Evolutionary conservation across 129 eudicot genomes (phyloP).

Genomic region (Mikania micrantha): DNA sequence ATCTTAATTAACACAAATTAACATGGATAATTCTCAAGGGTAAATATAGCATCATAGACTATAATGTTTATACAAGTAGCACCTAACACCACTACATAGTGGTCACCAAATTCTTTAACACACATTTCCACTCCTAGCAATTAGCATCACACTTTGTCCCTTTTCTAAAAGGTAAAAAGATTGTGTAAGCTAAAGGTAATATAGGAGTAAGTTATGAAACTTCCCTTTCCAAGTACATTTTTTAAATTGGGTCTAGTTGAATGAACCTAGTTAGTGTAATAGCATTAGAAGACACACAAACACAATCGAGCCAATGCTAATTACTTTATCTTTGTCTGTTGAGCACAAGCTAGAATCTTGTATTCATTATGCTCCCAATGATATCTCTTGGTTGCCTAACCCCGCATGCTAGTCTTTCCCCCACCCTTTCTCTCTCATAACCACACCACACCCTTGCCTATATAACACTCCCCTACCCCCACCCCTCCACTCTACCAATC

Average conservation of each 20-base stretch:
- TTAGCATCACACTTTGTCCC: neutral
- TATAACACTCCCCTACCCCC: conserved; percentile 30
- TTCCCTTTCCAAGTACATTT: conserved; percentile 14
- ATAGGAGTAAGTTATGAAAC: neutral
- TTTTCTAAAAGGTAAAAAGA: neutral
- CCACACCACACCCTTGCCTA: conserved; percentile 43
- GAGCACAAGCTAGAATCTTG: conserved; percentile 41
- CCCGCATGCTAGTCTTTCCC: conserved; percentile 49
- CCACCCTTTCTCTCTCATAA: conserved; percentile 32
- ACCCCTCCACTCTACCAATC: conserved; percentile 23
- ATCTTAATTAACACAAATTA: no score
- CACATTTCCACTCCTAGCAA: conserved; percentile 1
- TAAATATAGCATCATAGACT: no score
- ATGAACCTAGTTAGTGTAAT: conserved; percentile 20
- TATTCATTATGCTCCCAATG: conserved; percentile 69
- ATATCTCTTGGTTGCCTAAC: conserved; percentile 77
- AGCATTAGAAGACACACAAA: conserved; percentile 3
- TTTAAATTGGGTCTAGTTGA: conserved; percentile 12
- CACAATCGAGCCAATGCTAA: conserved; percentile 19
- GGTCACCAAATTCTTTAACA: neutral
- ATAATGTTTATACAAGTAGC: no score
- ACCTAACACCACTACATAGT: neutral
- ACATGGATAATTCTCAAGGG: no score
- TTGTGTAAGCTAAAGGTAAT: neutral
- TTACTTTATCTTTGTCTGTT: conserved; percentile 19